Percentiles rank a stretch among this genome's conserved stretches.
These are phyloP conservation scores for Barnettozyma pratensis DNA, from an alignment of 805 yeast genomes.

Conservation along the genomic window DNA sequence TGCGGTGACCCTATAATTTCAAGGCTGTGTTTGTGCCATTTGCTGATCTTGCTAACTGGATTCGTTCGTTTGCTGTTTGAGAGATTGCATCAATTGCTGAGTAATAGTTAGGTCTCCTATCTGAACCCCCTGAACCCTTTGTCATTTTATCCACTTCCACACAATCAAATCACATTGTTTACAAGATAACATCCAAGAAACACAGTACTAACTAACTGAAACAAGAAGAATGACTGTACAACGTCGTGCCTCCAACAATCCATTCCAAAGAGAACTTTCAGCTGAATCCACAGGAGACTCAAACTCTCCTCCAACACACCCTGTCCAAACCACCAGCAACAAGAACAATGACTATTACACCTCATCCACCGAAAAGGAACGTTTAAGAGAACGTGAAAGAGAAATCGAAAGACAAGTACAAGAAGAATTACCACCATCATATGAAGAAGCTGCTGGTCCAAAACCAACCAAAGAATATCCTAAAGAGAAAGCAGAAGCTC, in stretches of 20 bases:
- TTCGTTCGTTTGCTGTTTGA: no score
- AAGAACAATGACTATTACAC: conserved; percentile 30
- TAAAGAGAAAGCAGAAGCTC: conserved; percentile 38
- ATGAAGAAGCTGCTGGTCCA: conserved; percentile 63
- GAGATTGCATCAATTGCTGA: no score
- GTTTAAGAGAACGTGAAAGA: conserved; percentile 16
- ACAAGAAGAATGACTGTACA: conserved; percentile 17
- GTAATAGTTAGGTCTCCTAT: no score
- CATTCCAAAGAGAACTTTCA: conserved; percentile 45
- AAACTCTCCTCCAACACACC: conserved; percentile 25
- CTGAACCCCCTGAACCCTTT: no score
- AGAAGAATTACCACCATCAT: conserved; percentile 52
- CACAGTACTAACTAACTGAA: conserved; percentile 9
- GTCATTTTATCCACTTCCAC: no score
- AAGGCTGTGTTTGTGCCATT: no score
- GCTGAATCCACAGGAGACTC: conserved; percentile 34
- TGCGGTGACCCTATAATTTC: no score
- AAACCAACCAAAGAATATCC: conserved; percentile 44
- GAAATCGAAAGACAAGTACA: conserved; percentile 13
- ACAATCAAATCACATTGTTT: no score
- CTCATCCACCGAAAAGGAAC: conserved; percentile 20
- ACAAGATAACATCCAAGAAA: no score
- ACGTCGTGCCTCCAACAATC: conserved; percentile 38
- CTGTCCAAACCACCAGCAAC: conserved; percentile 16
- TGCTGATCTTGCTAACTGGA: no score